Base-by-base conservation (phyloP, 176 grass and related monocot genomes). In the Echinochloa phyllopogon region DNA sequence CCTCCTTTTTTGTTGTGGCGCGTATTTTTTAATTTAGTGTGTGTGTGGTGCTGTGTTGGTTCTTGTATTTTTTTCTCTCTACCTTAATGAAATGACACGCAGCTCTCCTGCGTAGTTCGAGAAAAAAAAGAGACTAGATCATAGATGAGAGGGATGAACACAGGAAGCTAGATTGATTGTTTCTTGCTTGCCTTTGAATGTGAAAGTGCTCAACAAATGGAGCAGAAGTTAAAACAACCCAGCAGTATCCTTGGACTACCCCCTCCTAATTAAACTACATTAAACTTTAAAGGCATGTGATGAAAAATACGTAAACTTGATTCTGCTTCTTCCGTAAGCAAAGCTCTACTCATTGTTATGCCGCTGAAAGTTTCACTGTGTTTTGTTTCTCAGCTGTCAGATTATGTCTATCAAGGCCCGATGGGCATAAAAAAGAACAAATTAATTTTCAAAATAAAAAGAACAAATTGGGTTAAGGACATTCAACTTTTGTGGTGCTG, bases 261-360 rank as follows among this genome's bases (percentile, higher is more conserved):
- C 37, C 60, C 39, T 62, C 38, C 58, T 47, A 37, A 44, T 25
- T 78, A 11, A 47, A 78, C 50, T 70, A 59, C 24, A 27, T 85
- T 49, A 47, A 59, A 24, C 42, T 71, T 47, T 43, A 69, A 47
- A 85, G 74, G 74, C 10, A 59, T 60, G 42, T 24, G 45, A 41
- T 23, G 29, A 53, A 84, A 73, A 61, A 24, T 40, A 63, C 3
- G 42, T 36, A 39, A 27, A 64, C 6, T 47, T 27, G 14, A 4
- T 50, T 63, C n/a, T 6, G 23, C 47, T 63, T 24, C 33, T 74
- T 20, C 58, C 42, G 49, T 68, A 83, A 50, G 55, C 44, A 71
- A 39, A 83, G 27, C 25, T 48, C 12, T 63, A 48, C 36, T n/a
- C 4, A 62, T 63, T 36, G 9, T 40, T 83, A 64, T 74, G 29